Conservation (phyloP, 495 filamentous ascomycete species). For the Ramalina intermedia region DNA sequence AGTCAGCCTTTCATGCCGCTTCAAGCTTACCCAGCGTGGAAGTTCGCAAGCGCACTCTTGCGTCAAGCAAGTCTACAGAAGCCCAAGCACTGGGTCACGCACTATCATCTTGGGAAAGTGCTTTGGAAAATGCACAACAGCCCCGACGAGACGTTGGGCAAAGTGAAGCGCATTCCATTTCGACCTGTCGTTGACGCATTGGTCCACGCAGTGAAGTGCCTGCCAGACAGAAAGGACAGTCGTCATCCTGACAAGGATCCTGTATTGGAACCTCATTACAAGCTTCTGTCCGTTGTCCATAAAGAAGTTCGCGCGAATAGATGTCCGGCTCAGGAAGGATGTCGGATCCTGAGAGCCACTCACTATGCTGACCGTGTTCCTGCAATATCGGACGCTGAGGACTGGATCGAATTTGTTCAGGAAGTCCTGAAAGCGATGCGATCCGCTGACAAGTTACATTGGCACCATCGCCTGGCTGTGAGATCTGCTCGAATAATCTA, state of each 20-base stretch:
- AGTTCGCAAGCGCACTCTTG: slow-evolving; percentile 70
- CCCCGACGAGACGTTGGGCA: slow-evolving; percentile 34
- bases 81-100: slow-evolving; percentile 63
- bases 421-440: slow-evolving; percentile 59
- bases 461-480: slow-evolving; percentile 88
- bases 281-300: slow-evolving; percentile 73
- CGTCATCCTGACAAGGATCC: slow-evolving; percentile 49
- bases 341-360: slow-evolving; percentile 38
- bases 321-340: slow-evolving; percentile 31
- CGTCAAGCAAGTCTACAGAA: slow-evolving; percentile 55
- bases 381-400: slow-evolving; percentile 36
- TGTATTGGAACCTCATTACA: slow-evolving; percentile 91
- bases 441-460: slow-evolving; percentile 81
- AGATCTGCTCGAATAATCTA: slow-evolving; percentile 67
- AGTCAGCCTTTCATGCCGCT: slow-evolving; percentile 58
- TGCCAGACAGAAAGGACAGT: slow-evolving; percentile 69
- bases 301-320: slow-evolving; percentile 48
- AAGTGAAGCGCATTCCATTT: slow-evolving; percentile 30
- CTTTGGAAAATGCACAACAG: slow-evolving; percentile 85
- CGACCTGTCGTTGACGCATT: slow-evolving; percentile 54
- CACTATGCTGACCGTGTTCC: slow-evolving; percentile 40
- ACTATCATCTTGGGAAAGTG: slow-evolving; percentile 87
- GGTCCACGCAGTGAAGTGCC: slow-evolving; percentile 55
- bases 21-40: slow-evolving; percentile 66
- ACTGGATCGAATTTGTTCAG: slow-evolving; percentile 66